Base-by-base conservation (phyloP, 306 rosid species). In the Argentina anserina region DNA sequence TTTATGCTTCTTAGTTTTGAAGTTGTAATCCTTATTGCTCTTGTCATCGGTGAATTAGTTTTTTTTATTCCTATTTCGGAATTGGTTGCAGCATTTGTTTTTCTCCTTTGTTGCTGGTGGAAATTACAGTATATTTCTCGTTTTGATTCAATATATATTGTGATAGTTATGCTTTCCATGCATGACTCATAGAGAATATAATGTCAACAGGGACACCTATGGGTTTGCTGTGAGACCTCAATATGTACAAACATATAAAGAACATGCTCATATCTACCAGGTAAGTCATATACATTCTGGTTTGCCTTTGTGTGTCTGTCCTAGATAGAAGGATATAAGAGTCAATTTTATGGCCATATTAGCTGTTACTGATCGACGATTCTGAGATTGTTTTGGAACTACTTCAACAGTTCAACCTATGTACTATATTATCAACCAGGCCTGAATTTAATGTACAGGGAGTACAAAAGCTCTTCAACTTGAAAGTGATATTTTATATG, bases 181-280 rank as follows among this genome's bases (percentile, higher is more conserved):
- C n/a, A n/a, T 75, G 29, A 70, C 29, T 37, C 34, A 67, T 33
- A 29, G 33, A 29, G 7, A 15, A 49, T 60, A 61, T 75, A 18
- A 34, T 73, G 49, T 63, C 50, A 64, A 59, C 89, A 94, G 97
- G 84, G 98, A 94, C 73, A 80, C 89, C 46, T 91, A 89, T 79
- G 98, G 97, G 73, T 94, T 94, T 85, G 95, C 97, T 78, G 78
- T 94, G 83, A 94, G 98, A 81, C 95, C 98, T 80, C 98, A 94
- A 75, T 84, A 85, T 77, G 70, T 83, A 26, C 97, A 94, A 80
- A 85, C 80, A 85, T 94, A 91, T 73, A 83, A 80, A 71, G 85
- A 91, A 79, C 87, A 89, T 65, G 78, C 87, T 65, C 46, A 36
- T 40, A 91, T 94, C 75, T 94, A 89, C 90, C 83, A 81, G 98